Base-by-base conservation (phyloP, 2,329 filamentous ascomycete genomes). In the Cercospora berteroae region DNA sequence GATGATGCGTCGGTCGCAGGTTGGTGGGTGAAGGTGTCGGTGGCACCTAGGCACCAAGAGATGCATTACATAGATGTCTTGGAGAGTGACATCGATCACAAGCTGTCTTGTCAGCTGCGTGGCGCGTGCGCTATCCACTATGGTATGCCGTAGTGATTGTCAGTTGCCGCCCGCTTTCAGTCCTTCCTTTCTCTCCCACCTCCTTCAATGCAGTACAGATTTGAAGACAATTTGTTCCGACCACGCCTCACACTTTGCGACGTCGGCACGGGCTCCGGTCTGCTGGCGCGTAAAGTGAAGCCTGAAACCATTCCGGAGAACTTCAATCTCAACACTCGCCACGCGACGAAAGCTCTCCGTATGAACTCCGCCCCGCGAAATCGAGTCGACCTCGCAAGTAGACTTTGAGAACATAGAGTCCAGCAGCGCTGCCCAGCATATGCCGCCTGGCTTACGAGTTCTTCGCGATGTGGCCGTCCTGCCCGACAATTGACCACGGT, bases 11-110 rank as follows among this genome's bases (percentile, higher is more conserved):
- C 48, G 9, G 58, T 61, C n/a, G 58, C n/a, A n/a, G 61, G 29
- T 52, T 18, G 48, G 23, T 61, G 27, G 25, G 31, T 48, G 48
- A 16, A 29, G 58, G 33, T 57, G 50, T 36, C 55, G 13, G 39
- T 60, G 66, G 23, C 59, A 61, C 59, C 36, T 20, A 50, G 59
- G 59, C 59, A 61, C 59, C 50, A 59, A 64, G 50, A 64, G 50
- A 64, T 31, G 27, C 58, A 42, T 23, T 42, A 63, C 61, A 61
- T 61, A 27, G 48, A 36, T 20, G 55, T 58, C 55, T 31, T 58
- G 55, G 31, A 31, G 13, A 18, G 29, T 58, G 55, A 36, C 55
- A 58, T 58, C 55, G 55, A 58, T 58, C 55, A 58, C 44, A 60
- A 67, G 42, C 59, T 29, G 25, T 33, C 57, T 18, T 29, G 59